Evolutionary conservation across 2,329 filamentous ascomycete species (phyloP).

Genomic region (Beauveria medogensis): DNA sequence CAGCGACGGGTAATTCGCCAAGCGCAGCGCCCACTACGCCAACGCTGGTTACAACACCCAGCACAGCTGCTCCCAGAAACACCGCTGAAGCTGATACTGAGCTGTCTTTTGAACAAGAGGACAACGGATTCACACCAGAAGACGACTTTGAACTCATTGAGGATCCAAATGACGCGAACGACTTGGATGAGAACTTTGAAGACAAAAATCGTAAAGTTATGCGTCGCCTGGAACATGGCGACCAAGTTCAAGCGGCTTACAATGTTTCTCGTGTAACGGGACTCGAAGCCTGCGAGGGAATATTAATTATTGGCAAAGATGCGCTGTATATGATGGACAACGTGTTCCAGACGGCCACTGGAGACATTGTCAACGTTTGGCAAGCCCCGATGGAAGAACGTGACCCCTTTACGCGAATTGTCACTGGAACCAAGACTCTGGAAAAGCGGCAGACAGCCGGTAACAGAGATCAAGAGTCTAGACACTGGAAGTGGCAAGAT

Average conservation of each 20-base stretch:
- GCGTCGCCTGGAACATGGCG: constrained; percentile 82
- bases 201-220: constrained; percentile 98
- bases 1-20: constrained; percentile 14
- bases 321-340: constrained; percentile 92
- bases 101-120: constrained; percentile 16
- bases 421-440: constrained; percentile 56
- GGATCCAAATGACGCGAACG: constrained; percentile 77
- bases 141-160: constrained; percentile 96
- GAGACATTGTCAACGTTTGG: constrained; percentile 94
- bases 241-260: constrained; percentile 87
- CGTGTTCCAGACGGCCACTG: constrained; percentile 89
- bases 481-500: constrained; percentile 90
- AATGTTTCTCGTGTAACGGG: constrained; percentile 94
- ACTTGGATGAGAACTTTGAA: constrained; percentile 70
- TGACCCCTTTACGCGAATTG: constrained; percentile 91
- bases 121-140: constrained; percentile 45
- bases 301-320: constrained; percentile 87
- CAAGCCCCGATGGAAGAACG: constrained; percentile 88
- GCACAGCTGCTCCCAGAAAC: background rate
- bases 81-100: background rate
- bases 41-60: background rate
- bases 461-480: constrained; percentile 64
- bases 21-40: background rate
- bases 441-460: constrained; percentile 54
- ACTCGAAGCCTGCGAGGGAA: constrained; percentile 85